phyloP scores from a whole-genome alignment of 352 stramenopile species.

The Phytopythium litorale region DNA sequence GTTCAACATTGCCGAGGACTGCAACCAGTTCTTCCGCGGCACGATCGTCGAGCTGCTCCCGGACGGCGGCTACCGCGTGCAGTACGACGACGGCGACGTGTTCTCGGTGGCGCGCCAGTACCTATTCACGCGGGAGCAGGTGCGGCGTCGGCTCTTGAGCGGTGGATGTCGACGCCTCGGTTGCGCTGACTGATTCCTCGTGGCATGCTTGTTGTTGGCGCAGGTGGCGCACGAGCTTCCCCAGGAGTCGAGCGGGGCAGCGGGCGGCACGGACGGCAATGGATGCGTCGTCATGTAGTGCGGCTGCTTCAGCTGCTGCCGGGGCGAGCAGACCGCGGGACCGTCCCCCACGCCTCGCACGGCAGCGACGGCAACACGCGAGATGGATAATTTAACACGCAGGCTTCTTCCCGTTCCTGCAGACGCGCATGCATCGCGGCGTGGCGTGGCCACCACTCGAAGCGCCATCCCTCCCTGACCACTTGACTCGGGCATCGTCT shows the following conservation, averaged over 20 bases:
- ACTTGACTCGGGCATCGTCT: too few relatives aligned
- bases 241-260: background rate
- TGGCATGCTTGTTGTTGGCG: background rate
- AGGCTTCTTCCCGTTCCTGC: too few relatives aligned
- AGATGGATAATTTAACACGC: too few relatives aligned
- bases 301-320: background rate
- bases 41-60: conserved; percentile 33
- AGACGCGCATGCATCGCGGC: too few relatives aligned
- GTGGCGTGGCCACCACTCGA: too few relatives aligned
- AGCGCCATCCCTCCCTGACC: too few relatives aligned
- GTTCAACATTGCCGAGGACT: conserved; percentile 29
- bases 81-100: conserved; percentile 59
- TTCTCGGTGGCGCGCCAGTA: conserved; percentile 35
- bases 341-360: too few relatives aligned
- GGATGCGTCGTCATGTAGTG: conserved; percentile 5
- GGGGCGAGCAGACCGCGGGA: too few relatives aligned
- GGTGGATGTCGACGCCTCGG: background rate
- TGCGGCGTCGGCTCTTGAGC: conserved; percentile 8
- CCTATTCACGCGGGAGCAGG: conserved; percentile 47
- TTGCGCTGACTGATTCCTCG: too few relatives aligned
- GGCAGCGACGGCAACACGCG: too few relatives aligned
- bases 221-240: conserved; percentile 1
- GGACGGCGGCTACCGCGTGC: conserved; percentile 39
- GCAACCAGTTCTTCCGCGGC: conserved; percentile 40
- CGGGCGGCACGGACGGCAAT: conserved; percentile 1